Base-by-base conservation (phyloP, 1,284 basidiomycete species). In the Testicularia cyperi region DNA sequence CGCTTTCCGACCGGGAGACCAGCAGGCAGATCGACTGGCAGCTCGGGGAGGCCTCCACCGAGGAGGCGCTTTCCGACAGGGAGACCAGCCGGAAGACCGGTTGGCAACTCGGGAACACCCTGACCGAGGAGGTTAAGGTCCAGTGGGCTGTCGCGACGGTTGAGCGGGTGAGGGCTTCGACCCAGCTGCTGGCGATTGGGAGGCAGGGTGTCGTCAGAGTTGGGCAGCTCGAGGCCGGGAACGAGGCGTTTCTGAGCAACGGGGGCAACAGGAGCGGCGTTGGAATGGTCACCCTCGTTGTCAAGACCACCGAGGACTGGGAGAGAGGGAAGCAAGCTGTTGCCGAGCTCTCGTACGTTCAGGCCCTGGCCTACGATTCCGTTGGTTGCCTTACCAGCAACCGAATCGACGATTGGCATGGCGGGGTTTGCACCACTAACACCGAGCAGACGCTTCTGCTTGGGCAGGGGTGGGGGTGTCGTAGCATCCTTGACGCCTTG, bases 251-350 rank as follows among this genome's bases (percentile, higher is more conserved):
- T 55, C 15, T 47, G 24, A n/a, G n/a, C n/a, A n/a, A n/a, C n/a
- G n/a, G n/a, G n/a, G n/a, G n/a, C n/a, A n/a, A n/a, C n/a, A n/a
- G 38, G 27, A 20, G 29, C n/a, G n/a, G 31, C 44, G 42, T 48
- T 52, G 44, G 41, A 53, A 38, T 53, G 41, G 16, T 52, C 43
- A 12, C 56, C 56, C 38, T 60, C 56, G 37, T 60, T 48, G 48
- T 60, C 56, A 34, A 60, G 44, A n/a, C 22, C 10, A 18, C 49
- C 56, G 5, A 60, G 19, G 23, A 60, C 30, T 13, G 56, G 48
- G 13, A 60, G 56, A 6, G 28, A 29, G 9, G 56, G 48, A 4
- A 53, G 14, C 18, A 53, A 18, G 28, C 49, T 60, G 37, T 24
- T 9, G 19, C 44, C 37, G 13, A 43, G 37, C 40, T 52, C 48